phyloP scores from a whole-genome alignment of 202 grass and related monocot species.

The Zoysia matrella region DNA sequence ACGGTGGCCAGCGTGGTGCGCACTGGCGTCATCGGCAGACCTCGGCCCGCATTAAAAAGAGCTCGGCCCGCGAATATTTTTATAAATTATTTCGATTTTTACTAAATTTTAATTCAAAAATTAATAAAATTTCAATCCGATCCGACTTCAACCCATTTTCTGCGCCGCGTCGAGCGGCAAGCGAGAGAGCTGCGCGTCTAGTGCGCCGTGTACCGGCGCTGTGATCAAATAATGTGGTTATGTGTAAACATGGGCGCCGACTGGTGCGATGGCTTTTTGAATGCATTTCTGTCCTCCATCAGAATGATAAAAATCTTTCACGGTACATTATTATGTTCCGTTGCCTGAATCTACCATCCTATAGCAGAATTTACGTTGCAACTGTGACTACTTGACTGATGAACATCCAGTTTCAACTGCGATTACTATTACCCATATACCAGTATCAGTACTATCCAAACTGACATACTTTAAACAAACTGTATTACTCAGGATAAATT shows the following conservation, averaged over 20 bases:
- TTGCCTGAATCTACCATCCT: no score
- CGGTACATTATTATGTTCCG: neutral
- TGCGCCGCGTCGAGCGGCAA: slow-evolving; percentile 46
- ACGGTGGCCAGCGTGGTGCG: slow-evolving; percentile 62
- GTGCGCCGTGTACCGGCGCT: neutral
- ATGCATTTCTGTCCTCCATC: neutral
- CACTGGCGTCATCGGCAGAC: slow-evolving; percentile 65
- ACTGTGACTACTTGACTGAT: no score
- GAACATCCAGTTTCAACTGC: no score
- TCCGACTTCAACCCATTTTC: neutral
- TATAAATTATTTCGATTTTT: no score
- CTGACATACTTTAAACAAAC: neutral
- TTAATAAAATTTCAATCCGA: no score
- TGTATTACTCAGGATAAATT: slow-evolving; percentile 6
- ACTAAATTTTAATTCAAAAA: no score
- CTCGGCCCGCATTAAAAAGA: neutral
- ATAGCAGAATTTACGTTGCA: no score
- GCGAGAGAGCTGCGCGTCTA: slow-evolving; percentile 18
- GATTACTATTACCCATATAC: no score
- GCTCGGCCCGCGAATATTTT: no score
- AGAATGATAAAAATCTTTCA: neutral
- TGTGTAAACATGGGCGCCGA: neutral
- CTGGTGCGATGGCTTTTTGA: neutral
- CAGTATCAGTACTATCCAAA: no score
- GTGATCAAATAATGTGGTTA: neutral